Evolutionary conservation across 1,139 yeast genomes (phyloP).

Genomic region (Zygoascus meyerae): DNA sequence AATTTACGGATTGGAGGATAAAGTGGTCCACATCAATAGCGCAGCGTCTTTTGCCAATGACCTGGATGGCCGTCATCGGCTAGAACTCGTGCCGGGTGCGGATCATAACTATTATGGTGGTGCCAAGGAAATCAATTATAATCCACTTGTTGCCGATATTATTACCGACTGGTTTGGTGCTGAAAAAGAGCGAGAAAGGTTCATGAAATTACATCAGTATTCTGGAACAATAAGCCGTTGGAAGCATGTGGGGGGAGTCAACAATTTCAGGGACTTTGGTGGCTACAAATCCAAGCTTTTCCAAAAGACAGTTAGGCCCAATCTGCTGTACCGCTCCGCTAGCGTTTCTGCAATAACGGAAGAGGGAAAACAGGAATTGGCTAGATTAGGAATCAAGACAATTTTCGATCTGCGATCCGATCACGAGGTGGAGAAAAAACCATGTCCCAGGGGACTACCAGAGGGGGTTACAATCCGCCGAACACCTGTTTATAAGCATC

Average conservation of each 20-base stretch:
- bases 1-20: conserved; percentile 66
- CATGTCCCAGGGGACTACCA: neutral
- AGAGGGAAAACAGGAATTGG: conserved; percentile 40
- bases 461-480: conserved; percentile 51
- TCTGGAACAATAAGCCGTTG: conserved; percentile 48
- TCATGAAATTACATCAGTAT: conserved; percentile 36
- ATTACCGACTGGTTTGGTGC: conserved; percentile 48
- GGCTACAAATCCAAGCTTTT: conserved; percentile 47
- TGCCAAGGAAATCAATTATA: conserved; percentile 50
- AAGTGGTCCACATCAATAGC: conserved; percentile 59
- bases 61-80: conserved; percentile 51
- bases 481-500: conserved; percentile 53
- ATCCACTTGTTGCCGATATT: conserved; percentile 47
- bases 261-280: conserved; percentile 75
- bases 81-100: conserved; percentile 58
- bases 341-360: conserved; percentile 45
- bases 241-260: conserved; percentile 60
- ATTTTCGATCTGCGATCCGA: conserved; percentile 68
- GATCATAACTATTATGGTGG: conserved; percentile 75
- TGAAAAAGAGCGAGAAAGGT: conserved; percentile 48
- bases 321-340: conserved; percentile 59
- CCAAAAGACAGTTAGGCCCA: conserved; percentile 42
- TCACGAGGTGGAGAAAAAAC: conserved; percentile 45
- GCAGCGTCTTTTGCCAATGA: conserved; percentile 52
- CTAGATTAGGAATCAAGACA: conserved; percentile 45